Evolutionary conservation across 1,284 basidiomycete species (phyloP).

Genomic region (Sparassis latifolia): DNA sequence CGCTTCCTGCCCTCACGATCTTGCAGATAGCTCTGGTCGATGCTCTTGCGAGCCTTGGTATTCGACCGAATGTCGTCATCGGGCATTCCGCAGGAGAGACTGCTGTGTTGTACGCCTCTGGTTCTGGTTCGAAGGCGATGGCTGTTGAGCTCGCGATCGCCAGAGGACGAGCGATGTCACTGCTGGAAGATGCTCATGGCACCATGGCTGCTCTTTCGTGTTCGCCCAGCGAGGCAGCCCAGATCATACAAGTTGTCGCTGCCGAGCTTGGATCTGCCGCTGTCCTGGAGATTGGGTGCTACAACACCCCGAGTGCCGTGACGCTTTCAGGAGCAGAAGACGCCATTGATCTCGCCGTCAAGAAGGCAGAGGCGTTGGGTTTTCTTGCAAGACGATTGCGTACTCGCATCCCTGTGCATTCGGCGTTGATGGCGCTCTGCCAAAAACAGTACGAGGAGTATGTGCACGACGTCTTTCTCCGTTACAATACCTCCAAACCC

Average conservation of each 20-base stretch:
- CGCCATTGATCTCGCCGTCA: slow-evolving; percentile 23
- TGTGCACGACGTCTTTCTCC: slow-evolving; percentile 21
- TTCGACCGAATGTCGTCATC: slow-evolving; percentile 31
- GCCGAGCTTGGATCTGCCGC: slow-evolving; percentile 6
- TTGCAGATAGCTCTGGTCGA: slow-evolving; percentile 40
- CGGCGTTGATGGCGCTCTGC: slow-evolving; percentile 27
- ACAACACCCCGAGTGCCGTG: slow-evolving; percentile 29
- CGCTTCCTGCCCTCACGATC: slow-evolving; percentile 32
- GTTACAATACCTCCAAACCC: slow-evolving; percentile 11
- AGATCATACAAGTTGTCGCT: slow-evolving; percentile 15
- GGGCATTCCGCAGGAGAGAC: slow-evolving; percentile 40
- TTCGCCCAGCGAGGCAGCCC: slow-evolving; percentile 15
- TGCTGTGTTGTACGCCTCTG: slow-evolving; percentile 35
- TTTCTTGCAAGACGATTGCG: slow-evolving; percentile 27
- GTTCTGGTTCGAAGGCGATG: slow-evolving; percentile 31
- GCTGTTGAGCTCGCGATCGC: slow-evolving; percentile 34
- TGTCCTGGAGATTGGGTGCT: slow-evolving; percentile 30
- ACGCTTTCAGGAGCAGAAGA: slow-evolving; percentile 27
- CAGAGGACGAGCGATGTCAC: slow-evolving; percentile 29
- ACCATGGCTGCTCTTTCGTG: slow-evolving; percentile 39
- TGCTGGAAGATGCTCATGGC: slow-evolving; percentile 25
- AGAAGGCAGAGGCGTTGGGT: slow-evolving; percentile 20
- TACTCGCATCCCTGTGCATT: slow-evolving; percentile 29
- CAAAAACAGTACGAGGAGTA: slow-evolving; percentile 15
- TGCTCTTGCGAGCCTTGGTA: slow-evolving; percentile 26